A percentile compares a stretch with the other conserved stretches of the same genome.
Conservation (phyloP, 768 basidiomycete species). For the Leccinum barrowsii region DNA sequence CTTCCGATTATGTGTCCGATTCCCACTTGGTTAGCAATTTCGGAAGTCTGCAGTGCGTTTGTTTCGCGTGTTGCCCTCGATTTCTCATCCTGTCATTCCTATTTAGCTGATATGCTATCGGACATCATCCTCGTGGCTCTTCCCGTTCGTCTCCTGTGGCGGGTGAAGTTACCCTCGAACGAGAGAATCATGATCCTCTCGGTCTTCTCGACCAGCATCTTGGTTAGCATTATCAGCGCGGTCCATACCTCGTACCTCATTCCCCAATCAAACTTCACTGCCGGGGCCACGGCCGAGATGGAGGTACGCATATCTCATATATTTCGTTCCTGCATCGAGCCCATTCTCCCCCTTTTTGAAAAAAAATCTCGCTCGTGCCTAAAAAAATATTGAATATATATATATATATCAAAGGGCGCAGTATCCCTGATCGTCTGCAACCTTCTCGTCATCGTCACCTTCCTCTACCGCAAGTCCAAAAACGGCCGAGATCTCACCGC, state of each 20-base stretch:
- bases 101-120: slow-evolving; percentile 44
- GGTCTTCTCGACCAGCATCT: slow-evolving; percentile 53
- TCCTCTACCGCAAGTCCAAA: slow-evolving; percentile 24
- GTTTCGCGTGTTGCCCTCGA: background rate
- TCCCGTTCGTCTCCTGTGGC: slow-evolving; percentile 43
- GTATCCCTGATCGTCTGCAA: slow-evolving; percentile 42
- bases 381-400: background rate
- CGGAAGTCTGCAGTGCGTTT: slow-evolving; percentile 50
- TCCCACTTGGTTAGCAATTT: slow-evolving; percentile 44
- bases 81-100: background rate
- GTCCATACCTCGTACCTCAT: slow-evolving; percentile 44
- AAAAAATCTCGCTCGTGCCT: background rate
- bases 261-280: slow-evolving; percentile 14
- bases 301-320: slow-evolving; percentile 33
- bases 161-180: slow-evolving; percentile 39
- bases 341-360: background rate
- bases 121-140: slow-evolving; percentile 44
- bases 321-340: background rate
- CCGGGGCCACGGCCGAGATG: slow-evolving; percentile 34
- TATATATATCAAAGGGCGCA: slow-evolving; percentile 24
- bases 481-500: slow-evolving; percentile 13
- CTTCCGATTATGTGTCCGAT: slow-evolving; percentile 41
- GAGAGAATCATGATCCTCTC: slow-evolving; percentile 38
- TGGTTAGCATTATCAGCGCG: slow-evolving; percentile 42
- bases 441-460: slow-evolving; percentile 37